Conservation (phyloP, 352 stramenopile species). For the Elongisporangium prolatum region DNA sequence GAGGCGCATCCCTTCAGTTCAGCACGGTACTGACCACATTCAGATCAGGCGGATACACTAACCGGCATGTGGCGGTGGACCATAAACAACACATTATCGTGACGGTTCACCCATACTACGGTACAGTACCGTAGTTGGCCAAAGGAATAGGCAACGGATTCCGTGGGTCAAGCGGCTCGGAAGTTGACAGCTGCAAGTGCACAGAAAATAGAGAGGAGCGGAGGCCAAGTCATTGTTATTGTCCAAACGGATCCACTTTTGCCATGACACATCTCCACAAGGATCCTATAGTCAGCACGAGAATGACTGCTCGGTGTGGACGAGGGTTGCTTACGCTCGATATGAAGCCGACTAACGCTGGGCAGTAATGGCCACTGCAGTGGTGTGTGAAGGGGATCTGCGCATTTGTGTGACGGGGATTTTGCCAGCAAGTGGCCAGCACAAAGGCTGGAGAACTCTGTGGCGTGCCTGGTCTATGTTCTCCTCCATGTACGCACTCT, state of each 20-base stretch:
- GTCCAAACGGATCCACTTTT: not conserved
- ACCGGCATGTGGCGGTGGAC: not conserved
- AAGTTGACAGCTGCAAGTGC: not conserved
- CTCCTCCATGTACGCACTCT: not conserved
- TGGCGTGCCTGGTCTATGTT: not conserved
- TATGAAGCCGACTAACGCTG: not conserved
- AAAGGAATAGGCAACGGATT: not conserved
- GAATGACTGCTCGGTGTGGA: not conserved
- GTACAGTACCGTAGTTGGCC: not conserved
- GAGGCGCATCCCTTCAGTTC: not conserved
- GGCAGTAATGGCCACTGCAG: not conserved
- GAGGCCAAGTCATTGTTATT: not conserved
- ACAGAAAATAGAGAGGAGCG: not conserved
- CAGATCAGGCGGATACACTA: not conserved
- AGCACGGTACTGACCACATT: not conserved
- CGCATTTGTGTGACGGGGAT: not conserved
- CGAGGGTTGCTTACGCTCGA: not conserved
- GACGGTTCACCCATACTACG: not conserved
- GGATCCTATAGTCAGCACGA: not conserved
- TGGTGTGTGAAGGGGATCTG: not conserved
- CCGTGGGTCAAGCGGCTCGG: not conserved
- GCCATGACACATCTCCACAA: not conserved
- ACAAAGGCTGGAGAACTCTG: not conserved
- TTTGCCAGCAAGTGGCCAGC: not conserved
- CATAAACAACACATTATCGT: not conserved